Conservation (phyloP, 1,284 basidiomycete genomes). For the Stygiomarasmius scandens region DNA sequence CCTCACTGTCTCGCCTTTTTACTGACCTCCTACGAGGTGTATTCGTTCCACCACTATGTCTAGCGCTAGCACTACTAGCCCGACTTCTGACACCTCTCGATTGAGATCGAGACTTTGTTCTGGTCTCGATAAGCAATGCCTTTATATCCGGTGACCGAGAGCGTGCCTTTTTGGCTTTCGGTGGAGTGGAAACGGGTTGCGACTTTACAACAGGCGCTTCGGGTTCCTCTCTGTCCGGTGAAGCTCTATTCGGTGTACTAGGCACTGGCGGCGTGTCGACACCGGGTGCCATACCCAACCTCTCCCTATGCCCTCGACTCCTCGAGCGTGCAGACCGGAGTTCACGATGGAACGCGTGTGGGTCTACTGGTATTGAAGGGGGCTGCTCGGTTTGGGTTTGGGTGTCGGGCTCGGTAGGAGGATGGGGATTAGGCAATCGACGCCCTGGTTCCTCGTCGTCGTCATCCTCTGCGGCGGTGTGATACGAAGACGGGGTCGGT, state of each 20-base stretch:
- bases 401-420: neutral
- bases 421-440: neutral
- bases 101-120: neutral
- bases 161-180: no score
- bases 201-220: neutral
- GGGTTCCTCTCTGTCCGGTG: neutral
- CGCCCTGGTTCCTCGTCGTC: no score
- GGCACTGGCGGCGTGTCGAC: slow-evolving; percentile 8
- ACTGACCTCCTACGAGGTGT: neutral
- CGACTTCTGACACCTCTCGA: neutral
- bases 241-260: slow-evolving; percentile 1
- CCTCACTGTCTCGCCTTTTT: neutral
- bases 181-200: neutral
- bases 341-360: slow-evolving; percentile 34
- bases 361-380: slow-evolving; percentile 15
- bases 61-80: neutral
- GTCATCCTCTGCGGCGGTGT: no score
- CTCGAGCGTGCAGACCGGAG: slow-evolving; percentile 36
- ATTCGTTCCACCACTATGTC: slow-evolving; percentile 2
- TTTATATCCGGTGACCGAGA: neutral
- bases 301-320: slow-evolving; percentile 32
- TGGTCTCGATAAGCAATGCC: neutral
- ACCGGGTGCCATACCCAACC: slow-evolving; percentile 21
- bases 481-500: neutral
- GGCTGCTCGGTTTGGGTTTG: neutral